Base-by-base conservation (phyloP, 2,329 filamentous ascomycete genomes). In the Aspergillus alliaceus region DNA sequence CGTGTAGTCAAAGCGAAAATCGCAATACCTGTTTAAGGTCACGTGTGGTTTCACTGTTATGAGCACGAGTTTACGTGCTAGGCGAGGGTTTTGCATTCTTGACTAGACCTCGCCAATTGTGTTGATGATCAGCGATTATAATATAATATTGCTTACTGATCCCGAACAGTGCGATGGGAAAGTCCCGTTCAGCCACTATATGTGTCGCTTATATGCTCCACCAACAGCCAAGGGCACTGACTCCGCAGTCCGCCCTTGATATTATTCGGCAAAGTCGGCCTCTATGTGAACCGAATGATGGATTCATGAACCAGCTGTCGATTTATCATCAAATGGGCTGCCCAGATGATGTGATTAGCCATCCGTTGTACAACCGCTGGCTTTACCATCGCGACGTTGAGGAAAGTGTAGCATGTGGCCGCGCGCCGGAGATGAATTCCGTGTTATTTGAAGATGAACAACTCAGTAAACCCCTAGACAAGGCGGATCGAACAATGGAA, bases 261-360 rank as follows among this genome's bases (percentile, higher is more conserved):
- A 82, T 88, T 63, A 80, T 98, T 51, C 86, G 87, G 53, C 77
- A 88, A 69, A 84, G 83, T 42, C 86, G 93, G 37, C 85, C 89
- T 15, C 84, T 95, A 54, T 93, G 89, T 59, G 91, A 96, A 69
- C 95, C 95, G 3, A 99, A 99, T 72, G 79, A 86, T 31, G 93
- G 93, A 27, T 99, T 99, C 81, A 92, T 93, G 86, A 80, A 86
- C 51, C 95, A 99, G 75, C 82, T 99, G 5, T 82, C 89, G 64
- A 80, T 98, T 53, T 99, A 93, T 81, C 89, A 91, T 79, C 80
- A 88, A 63, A 96, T 97, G 90, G 86, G 86, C 47, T 93, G 88
- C 64, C 90, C 93, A 1, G 83, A 80, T 22, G 81, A 86, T 61
- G 78, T 90, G 52, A 88, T 90, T 61, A 78, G 81, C 9, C 84